Percentiles rank a stretch among this genome's conserved stretches.
Evolutionary conservation across 2,329 filamentous ascomycete species (phyloP).

Genomic region (Metarhizium robertsii): DNA sequence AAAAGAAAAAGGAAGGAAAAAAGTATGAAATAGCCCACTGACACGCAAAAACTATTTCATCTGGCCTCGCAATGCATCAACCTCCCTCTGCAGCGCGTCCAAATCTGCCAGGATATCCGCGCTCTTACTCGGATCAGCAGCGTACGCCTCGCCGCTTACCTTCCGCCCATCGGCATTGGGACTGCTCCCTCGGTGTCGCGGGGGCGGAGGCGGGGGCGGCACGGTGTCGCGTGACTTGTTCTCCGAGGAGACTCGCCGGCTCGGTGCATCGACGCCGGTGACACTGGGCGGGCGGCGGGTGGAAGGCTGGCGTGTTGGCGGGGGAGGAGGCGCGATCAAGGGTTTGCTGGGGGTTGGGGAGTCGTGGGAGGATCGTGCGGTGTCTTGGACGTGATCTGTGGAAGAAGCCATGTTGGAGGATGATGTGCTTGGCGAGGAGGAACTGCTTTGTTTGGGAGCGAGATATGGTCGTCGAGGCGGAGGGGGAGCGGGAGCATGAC

Average conservation of each 20-base stretch:
- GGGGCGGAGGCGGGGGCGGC: constrained; percentile 40
- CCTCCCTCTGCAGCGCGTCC: constrained; percentile 62
- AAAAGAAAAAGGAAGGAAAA: too few species aligned
- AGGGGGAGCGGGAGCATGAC: constrained; percentile 40
- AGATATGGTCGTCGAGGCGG: constrained; percentile 42
- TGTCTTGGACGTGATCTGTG: constrained; percentile 11
- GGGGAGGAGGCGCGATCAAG: constrained; percentile 31
- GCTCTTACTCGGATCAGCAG: constrained; percentile 22
- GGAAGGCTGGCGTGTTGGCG: constrained; percentile 34
- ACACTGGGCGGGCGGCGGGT: constrained; percentile 35
- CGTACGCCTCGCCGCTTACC: constrained; percentile 10
- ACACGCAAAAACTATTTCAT: constrained; percentile 9
- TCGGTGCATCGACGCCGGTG: constrained; percentile 28
- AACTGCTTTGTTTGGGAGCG: constrained; percentile 21
- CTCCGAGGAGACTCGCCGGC: constrained; percentile 18
- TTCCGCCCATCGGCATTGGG: constrained; percentile 30
- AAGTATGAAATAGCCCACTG: not conserved
- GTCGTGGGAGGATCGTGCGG: constrained; percentile 4
- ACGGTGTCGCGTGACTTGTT: constrained; percentile 17
- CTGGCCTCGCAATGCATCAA: constrained; percentile 50
- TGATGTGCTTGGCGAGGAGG: constrained; percentile 10
- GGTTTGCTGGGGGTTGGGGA: constrained; percentile 9
- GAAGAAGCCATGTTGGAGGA: constrained; percentile 8
- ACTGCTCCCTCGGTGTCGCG: constrained; percentile 37
- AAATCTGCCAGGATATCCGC: constrained; percentile 64